Conservation (phyloP, 441 rosid genomes). For the Populus tomentosa region DNA sequence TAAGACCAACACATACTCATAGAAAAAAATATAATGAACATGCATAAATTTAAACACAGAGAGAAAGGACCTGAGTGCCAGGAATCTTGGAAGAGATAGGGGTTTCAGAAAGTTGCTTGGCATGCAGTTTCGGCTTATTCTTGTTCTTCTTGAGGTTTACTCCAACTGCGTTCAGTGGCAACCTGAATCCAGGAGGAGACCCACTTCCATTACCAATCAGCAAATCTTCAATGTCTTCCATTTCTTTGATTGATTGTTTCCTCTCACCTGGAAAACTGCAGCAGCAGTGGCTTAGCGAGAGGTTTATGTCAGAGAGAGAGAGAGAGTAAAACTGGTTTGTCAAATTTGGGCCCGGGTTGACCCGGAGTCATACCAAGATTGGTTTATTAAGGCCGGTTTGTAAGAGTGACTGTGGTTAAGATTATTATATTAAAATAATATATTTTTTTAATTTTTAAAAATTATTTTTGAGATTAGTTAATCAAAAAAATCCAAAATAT, state of each 20-base stretch:
- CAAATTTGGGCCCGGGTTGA: not conserved
- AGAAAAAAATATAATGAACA: not conserved
- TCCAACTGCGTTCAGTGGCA: slow-evolving; percentile 57
- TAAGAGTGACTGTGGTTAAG: too few species aligned
- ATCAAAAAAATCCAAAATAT: too few species aligned
- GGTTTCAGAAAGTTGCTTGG: slow-evolving; percentile 27
- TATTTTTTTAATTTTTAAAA: too few species aligned
- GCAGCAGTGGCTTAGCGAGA: not conserved
- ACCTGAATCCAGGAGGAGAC: slow-evolving; percentile 66
- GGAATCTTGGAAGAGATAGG: slow-evolving; percentile 48
- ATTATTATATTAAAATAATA: too few species aligned
- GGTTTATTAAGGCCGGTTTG: not conserved
- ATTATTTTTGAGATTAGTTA: too few species aligned
- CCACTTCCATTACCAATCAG: slow-evolving; percentile 42
- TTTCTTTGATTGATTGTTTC: slow-evolving; percentile 12
- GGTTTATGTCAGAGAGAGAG: not conserved
- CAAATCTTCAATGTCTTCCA: slow-evolving; percentile 94
- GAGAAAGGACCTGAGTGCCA: slow-evolving; percentile 66
- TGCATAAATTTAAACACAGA: not conserved
- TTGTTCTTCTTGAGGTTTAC: slow-evolving; percentile 47
- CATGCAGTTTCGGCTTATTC: slow-evolving; percentile 23
- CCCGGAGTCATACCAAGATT: not conserved
- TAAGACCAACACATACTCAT: not conserved
- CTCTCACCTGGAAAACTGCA: not conserved
- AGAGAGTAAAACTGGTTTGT: not conserved